Conservation (phyloP, 116 monocot species). For the Papilionanthe hybrid region DNA sequence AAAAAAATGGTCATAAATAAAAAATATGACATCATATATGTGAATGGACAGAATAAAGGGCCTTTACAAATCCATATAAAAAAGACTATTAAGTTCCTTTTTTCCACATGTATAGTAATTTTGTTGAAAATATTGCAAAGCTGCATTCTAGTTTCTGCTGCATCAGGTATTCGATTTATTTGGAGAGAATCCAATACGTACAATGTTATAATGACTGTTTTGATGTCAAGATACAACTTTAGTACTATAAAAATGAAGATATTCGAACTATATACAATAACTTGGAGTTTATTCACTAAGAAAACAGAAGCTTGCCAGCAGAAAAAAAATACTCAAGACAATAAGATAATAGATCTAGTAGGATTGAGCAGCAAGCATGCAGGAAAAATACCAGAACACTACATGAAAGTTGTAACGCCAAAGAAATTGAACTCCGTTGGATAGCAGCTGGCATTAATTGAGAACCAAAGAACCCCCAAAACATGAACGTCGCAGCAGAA, state of each 20-base stretch:
- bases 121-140: background rate
- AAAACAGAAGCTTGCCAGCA: background rate
- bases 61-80: slow-evolving; percentile 3
- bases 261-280: background rate
- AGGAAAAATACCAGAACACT: slow-evolving; percentile 78
- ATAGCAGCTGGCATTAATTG: slow-evolving; percentile 67
- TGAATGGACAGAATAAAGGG: background rate
- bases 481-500: slow-evolving; percentile 88
- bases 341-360: background rate
- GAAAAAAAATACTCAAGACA: background rate
- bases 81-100: background rate
- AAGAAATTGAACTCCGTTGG: slow-evolving; percentile 66
- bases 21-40: background rate
- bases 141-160: background rate
- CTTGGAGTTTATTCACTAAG: background rate
- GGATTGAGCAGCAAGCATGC: background rate
- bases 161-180: background rate
- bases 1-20: background rate
- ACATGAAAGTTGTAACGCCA: slow-evolving; percentile 96
- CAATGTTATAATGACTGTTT: background rate
- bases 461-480: slow-evolving; percentile 85
- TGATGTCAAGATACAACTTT: background rate
- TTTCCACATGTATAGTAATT: background rate
- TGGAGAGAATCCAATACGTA: background rate
- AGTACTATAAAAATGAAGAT: background rate